Evolutionary conservation across 441 rosid species (phyloP), one percentile per base, ranked within the genome.

Genomic region (Erysimum cheiri): DNA sequence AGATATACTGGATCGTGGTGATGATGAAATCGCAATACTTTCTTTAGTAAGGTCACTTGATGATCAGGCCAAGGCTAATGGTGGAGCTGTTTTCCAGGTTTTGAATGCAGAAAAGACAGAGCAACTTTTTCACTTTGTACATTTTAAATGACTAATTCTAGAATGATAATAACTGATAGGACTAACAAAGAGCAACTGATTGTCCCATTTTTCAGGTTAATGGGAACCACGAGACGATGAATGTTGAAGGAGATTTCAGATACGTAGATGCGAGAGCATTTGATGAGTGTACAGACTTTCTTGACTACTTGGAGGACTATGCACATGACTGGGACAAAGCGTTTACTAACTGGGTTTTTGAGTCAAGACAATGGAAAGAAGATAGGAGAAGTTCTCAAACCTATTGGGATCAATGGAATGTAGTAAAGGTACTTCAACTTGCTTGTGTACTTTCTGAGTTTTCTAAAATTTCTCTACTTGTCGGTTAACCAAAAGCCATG

Each of bases 71-170:
- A 88, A 86, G 78, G 87, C 87, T 46, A 76, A 85, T 60, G 98
- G 99, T 28, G 98, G 98, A 69, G 99, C 94, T 36, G 89, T 94
- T 63, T 92, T 94, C 58, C 96, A 92, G 97, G 98, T 91, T 81
- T 57, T 49, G 28, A 32, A 4, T 75, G 72, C 64, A 19, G 32
- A 29, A 31, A 12, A 9, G 24, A 6, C 6, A 19, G 22, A 31
- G 17, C 1, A 32, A 4, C 40, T 14, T 32, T 35, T 55, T 8
- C 41, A 14, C 13, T 8, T 31, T n/a, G 24, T 22, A 8, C 53
- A 24, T 24, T 17, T 35, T 35, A 4, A 39, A 9, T 15, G 8
- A 3, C 15, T 57, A 3, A 7, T 56, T 55, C 40, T 35, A 29
- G 29, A 56, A 56, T 56, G 43, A 19, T 35, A 14, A 33, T 32